Evolutionary conservation across 805 yeast species (phyloP).

Genomic region (Lipomyces yamadae): DNA sequence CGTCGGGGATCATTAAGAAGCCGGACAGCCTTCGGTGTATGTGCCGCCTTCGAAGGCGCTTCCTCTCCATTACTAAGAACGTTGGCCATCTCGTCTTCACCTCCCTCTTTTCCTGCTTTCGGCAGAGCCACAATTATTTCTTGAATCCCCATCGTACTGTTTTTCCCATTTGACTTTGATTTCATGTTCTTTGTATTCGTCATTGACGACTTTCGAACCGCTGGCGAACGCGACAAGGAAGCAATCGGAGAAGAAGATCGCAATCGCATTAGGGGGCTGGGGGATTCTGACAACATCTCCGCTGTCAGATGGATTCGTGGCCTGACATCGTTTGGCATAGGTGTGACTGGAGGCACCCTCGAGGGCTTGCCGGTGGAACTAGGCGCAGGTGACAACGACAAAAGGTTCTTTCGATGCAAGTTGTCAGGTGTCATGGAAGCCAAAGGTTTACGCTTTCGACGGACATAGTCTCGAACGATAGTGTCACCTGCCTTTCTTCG

Average conservation of each 20-base stretch:
- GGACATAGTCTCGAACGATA: constrained; percentile 10
- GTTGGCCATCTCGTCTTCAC: background rate
- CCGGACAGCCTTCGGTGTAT: constrained; percentile 2
- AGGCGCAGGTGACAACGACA: background rate
- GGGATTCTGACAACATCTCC: constrained; percentile 2
- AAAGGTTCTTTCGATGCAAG: background rate
- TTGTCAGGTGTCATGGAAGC: background rate
- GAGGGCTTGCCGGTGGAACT: background rate
- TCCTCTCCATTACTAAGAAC: background rate
- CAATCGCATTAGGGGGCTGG: constrained; percentile 10
- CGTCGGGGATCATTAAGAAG: constrained; percentile 22
- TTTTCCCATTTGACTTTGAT: background rate
- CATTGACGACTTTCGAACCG: background rate
- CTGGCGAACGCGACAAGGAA: constrained; percentile 9
- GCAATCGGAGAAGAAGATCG: constrained; percentile 1
- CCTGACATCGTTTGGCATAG: constrained; percentile 2
- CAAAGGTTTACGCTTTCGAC: constrained; percentile 1
- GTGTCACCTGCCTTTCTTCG: background rate
- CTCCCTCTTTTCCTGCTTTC: background rate
- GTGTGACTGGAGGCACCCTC: background rate
- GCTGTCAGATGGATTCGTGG: constrained; percentile 11
- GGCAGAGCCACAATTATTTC: background rate
- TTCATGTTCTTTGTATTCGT: background rate
- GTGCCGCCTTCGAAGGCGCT: background rate
- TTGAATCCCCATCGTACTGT: background rate